These are phyloP conservation scores for Vachellia collinsii DNA, from an alignment of 306 rosid species.

Conservation along the genomic window DNA sequence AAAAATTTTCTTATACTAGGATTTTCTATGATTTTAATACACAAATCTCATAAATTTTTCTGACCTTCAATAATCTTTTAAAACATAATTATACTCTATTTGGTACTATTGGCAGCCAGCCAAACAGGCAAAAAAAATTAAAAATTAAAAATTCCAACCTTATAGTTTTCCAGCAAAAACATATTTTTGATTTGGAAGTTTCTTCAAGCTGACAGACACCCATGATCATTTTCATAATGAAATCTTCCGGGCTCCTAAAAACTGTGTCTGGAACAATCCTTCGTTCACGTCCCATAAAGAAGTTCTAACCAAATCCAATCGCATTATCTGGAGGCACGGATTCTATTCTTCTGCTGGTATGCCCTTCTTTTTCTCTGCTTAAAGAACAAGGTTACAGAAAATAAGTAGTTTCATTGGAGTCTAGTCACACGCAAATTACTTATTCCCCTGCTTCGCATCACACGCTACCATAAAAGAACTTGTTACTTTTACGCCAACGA, in stretches of 20 bases:
- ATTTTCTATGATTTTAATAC: too few relatives aligned
- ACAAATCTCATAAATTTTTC: neutral
- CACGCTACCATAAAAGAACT: slow-evolving; percentile 58
- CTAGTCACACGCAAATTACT: slow-evolving; percentile 25
- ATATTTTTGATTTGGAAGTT: too few relatives aligned
- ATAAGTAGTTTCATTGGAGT: slow-evolving; percentile 17
- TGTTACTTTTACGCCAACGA: slow-evolving; percentile 41
- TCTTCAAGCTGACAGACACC: too few relatives aligned
- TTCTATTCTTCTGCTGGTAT: neutral
- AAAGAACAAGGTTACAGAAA: neutral
- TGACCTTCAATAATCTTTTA: too few relatives aligned
- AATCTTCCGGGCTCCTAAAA: too few relatives aligned
- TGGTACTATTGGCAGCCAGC: neutral
- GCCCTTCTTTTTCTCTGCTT: neutral
- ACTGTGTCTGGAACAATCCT: neutral
- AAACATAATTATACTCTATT: too few relatives aligned
- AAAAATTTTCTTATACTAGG: too few relatives aligned
- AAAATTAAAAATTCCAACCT: neutral
- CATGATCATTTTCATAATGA: neutral
- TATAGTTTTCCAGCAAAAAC: neutral
- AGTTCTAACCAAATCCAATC: neutral
- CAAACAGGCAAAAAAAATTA: too few relatives aligned
- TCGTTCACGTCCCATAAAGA: neutral
- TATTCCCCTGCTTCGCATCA: slow-evolving; percentile 47
- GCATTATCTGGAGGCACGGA: neutral